These are phyloP conservation scores for Capsicum rhomboideum DNA, from an alignment of 257 asterid species.

Conservation along the genomic window DNA sequence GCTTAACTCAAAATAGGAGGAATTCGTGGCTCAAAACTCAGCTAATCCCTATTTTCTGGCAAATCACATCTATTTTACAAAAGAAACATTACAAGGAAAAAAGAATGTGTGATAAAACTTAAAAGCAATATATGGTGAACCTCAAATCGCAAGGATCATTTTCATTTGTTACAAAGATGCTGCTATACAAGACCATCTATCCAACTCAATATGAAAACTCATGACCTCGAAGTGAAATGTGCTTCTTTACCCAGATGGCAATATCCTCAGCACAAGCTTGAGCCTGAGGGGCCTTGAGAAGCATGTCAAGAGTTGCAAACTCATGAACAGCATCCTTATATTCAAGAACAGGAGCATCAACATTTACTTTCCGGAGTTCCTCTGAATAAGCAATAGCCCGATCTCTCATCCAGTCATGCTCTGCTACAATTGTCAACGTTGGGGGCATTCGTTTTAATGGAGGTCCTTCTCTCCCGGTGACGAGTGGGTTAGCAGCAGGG, in stretches of 20 bases:
- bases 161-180: not conserved
- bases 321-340: constrained; percentile 89
- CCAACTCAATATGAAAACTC: constrained; percentile 72
- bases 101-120: not conserved
- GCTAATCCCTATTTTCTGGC: constrained; percentile 16
- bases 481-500: constrained; percentile 79
- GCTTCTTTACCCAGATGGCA: constrained; percentile 90
- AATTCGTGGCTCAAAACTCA: constrained; percentile 10
- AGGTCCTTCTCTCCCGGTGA: constrained; percentile 52
- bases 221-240: constrained; percentile 79
- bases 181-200: not conserved
- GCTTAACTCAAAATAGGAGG: constrained; percentile 10
- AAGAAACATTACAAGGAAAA: constrained; percentile 10
- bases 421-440: constrained; percentile 78
- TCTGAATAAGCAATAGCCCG: constrained; percentile 92
- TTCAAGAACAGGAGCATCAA: constrained; percentile 82
- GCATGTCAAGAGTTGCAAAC: constrained; percentile 83
- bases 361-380: constrained; percentile 82
- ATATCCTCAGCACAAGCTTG: constrained; percentile 84
- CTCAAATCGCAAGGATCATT: not conserved
- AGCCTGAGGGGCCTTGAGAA: constrained; percentile 82
- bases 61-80: constrained; percentile 34
- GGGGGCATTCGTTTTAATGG: constrained; percentile 86
- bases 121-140: not conserved
- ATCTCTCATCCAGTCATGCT: constrained; percentile 93